A percentile compares a stretch with the other conserved stretches of the same genome.
These are phyloP conservation scores for Plenodomus tracheiphilus DNA, from an alignment of 2,329 filamentous ascomycete species.

Conservation along the genomic window DNA sequence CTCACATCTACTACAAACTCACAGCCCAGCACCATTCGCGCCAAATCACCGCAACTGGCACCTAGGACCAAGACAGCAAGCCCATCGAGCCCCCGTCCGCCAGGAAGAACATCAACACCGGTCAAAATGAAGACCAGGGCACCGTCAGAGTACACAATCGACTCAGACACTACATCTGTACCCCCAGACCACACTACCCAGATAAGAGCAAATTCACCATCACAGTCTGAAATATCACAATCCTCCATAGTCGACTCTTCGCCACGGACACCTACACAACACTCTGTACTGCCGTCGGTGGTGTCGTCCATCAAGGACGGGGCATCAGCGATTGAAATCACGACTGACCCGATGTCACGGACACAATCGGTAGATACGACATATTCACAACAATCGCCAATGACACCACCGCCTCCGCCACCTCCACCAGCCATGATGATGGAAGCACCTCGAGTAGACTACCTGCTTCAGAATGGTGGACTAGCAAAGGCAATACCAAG, in stretches of 20 bases:
- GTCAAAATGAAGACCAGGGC: slow-evolving; percentile 36
- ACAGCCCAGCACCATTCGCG: slow-evolving; percentile 45
- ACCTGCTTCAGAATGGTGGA: slow-evolving; percentile 87
- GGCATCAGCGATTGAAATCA: slow-evolving; percentile 50
- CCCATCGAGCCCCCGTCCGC: slow-evolving; percentile 20
- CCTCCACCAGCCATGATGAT: slow-evolving; percentile 69
- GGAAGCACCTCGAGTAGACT: slow-evolving; percentile 83
- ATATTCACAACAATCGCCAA: slow-evolving; percentile 54
- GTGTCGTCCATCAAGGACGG: slow-evolving; percentile 37
- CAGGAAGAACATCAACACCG: slow-evolving; percentile 30
- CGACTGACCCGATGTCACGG: slow-evolving; percentile 45
- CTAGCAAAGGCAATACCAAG: slow-evolving; percentile 72
- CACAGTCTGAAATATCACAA: slow-evolving; percentile 45
- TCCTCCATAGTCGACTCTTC: slow-evolving; percentile 50
- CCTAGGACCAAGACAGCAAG: slow-evolving; percentile 30
- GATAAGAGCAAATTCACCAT: slow-evolving; percentile 32
- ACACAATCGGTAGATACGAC: slow-evolving; percentile 38
- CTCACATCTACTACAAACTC: slow-evolving; percentile 48
- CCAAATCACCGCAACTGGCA: slow-evolving; percentile 28
- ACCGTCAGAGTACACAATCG: slow-evolving; percentile 48
- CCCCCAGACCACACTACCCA: slow-evolving; percentile 43
- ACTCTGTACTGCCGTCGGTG: slow-evolving; percentile 42
- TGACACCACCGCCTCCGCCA: slow-evolving; percentile 66
- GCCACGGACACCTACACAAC: slow-evolving; percentile 50
- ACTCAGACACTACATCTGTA: slow-evolving; percentile 53